Base-by-base conservation (phyloP, 345 rosid species). In the Populus tremula region DNA sequence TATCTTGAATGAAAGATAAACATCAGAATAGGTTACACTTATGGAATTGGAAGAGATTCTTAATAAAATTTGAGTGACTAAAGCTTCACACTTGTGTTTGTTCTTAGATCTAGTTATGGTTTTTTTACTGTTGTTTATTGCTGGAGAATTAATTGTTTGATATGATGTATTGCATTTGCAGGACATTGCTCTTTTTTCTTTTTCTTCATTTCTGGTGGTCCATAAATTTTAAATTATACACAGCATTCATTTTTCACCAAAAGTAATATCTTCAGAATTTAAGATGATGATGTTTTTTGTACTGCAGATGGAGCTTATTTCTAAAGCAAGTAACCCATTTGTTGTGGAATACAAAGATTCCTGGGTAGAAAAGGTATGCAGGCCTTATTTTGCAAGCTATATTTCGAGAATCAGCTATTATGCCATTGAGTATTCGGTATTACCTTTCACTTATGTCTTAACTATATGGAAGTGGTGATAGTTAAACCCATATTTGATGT, bases 231-330 rank as follows among this genome's bases (percentile, higher is more conserved):
- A 27, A 20, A 62, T 38, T 38, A 21, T 18, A 39, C 61, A 61
- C 27, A 6, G 4, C 50, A 54, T 62, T n/a, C n/a, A 10, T 41
- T 66, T 45, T 45, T n/a, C 27, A 8, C 39, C 69, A 27, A 31
- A 65, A 29, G 11, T 47, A 13, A 6, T 43, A 21, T 17, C 20
- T 49, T 67, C 9, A 23, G 4, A 74, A 41, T 67, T 36, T 72
- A 43, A 76, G 72, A 76, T 77, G 6, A 64, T 73, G n/a, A 38
- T 56, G 39, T 66, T 82, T 75, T 61, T 73, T 69, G 8, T 41
- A 41, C 69, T 86, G 89, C 85, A 96, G 99, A 96, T 93, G 99
- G 99, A 96, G 83, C 96, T 96, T 70, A 92, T 92, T 83, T 89
- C 97, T 18, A 91, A 85, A 84, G 70, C 61, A 8, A 72, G 76